Base-by-base conservation (phyloP, 352 stramenopile genomes). In the Globisporangium nunn region DNA sequence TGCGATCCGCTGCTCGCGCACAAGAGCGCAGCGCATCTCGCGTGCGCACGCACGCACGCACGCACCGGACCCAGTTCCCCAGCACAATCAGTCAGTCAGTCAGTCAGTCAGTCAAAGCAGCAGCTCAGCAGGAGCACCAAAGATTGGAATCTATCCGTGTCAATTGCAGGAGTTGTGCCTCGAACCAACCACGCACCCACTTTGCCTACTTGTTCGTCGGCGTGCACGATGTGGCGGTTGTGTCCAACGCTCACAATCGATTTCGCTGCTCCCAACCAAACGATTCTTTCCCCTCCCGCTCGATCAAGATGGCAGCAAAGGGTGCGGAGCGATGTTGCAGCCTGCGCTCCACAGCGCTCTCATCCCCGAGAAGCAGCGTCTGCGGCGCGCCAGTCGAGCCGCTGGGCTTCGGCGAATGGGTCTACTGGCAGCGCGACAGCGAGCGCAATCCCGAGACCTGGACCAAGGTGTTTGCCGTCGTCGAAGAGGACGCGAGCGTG, bases 381-480 rank as follows among this genome's bases (percentile, higher is more conserved):
- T 28, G 33, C 30, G 49, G 33, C 44, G 45, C 14, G 4, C n/a
- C 52, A 10, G 39, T 50, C 18, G 52, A 57, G 15, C 53, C 44
- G 3, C 43, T 41, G 54, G 51, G 53, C 70, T 45, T 57, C 74
- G 3, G 67, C 59, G 71, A 75, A 48, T 80, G 68, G 68, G 68
- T 75, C 58, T 77, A 80, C 48, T 80, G 68, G 68, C 71, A 80
- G 54, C 63, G 66, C 5, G 63, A 77, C 52, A 58, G 54, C 10
- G 54, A 61, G 18, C n/a, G 52, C 18, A 65, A 75, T 1, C 72
- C 72, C 3, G 49, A 75, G 35, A 78, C 66, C 55, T 81, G 72
- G 72, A 81, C 72, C 11, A 47, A 60, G n/a, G 69, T 81, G 12
- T 81, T 78, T 52, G 72, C 72, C 23, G 67, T 78, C 30, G 63